phyloP scores from a whole-genome alignment of 2,329 filamentous ascomycete species.

The Dothidotthia symphoricarpi region DNA sequence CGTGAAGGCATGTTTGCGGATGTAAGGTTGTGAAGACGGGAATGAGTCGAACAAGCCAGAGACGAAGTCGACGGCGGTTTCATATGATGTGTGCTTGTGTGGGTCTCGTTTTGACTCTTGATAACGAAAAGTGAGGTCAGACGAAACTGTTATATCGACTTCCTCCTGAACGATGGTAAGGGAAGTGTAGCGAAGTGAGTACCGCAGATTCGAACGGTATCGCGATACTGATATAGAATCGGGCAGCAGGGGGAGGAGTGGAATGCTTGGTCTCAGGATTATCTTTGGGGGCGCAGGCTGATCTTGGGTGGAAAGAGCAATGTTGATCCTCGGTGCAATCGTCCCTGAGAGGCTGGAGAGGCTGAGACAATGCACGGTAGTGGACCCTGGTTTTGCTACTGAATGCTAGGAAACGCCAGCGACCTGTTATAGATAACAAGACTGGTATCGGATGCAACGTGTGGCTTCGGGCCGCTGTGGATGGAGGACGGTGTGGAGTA shows the following conservation, averaged over 20 bases:
- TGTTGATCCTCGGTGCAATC: constrained; percentile 35
- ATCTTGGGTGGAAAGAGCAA: constrained; percentile 33
- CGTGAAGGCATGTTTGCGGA: constrained; percentile 29
- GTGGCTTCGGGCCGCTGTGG: constrained; percentile 27
- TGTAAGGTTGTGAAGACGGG: constrained; percentile 15
- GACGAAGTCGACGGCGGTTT: constrained; percentile 22
- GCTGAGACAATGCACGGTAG: constrained; percentile 19
- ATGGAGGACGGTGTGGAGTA: constrained; percentile 16
- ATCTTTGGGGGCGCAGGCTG: constrained; percentile 23
- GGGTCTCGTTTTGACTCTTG: constrained; percentile 13
- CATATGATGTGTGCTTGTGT: constrained; percentile 31
- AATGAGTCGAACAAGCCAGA: constrained; percentile 19
- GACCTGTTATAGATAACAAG: constrained; percentile 19
- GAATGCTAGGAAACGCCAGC: constrained; percentile 17
- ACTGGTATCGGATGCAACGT: constrained; percentile 26
- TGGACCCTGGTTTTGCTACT: constrained; percentile 33
- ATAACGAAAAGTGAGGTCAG: constrained; percentile 3
- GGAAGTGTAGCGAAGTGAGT: constrained; percentile 8
- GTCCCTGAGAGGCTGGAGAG: constrained; percentile 26
- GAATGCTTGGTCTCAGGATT: constrained; percentile 28
- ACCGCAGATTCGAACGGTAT: constrained; percentile 12
- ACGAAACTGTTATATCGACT: constrained; percentile 8
- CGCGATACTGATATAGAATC: constrained; percentile 31
- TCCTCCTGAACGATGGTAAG: constrained; percentile 4
- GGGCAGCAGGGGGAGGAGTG: constrained; percentile 29